Base-by-base conservation (phyloP, 2,329 filamentous ascomycete species). In the Neonectria hederae region DNA sequence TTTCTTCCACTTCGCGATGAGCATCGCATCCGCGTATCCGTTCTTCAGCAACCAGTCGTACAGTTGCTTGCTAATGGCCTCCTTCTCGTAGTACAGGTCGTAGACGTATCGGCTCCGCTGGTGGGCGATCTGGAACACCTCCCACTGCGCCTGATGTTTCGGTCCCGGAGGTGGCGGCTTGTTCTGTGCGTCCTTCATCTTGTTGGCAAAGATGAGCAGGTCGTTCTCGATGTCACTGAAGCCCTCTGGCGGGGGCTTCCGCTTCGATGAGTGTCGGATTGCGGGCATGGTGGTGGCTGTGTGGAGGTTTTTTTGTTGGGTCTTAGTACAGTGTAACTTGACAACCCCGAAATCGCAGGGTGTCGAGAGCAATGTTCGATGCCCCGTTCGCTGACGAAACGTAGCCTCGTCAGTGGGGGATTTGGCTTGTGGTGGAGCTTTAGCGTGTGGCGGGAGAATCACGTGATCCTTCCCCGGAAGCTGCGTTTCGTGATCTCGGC, bases 1-100 rank as follows among this genome's bases (percentile, higher is more conserved):
- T 83, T 99, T 99, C 88, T 99, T 99, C 96, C 96, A 99, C 83
- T 99, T 99, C 14, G 96, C 96, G 76, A 99, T 98, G 76, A 99
- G 83, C 83, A 94, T 96, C 49, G 92, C 89, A 80, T 99, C 96
- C 5, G 94, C 96, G 78, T 99, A 98, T 54, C 90, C 90, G 77
- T 99, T 97, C 87, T 99, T 99, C 65, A 99, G 83, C 69, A 98
- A 83, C 90, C 93, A 99, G 72, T 98, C 96, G 80, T 99, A 99
- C 21, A 99, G 84, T 80, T 90, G 85, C 81, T 92, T 95, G 80
- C 89, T 92, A 78, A 99, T 98, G 55, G 95, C 95, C 81, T 97
- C 93, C 82, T 97, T 97, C 79, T 97, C 91, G 81, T 98, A 99
- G 83, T 97, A 98, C 52, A 99, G 86, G 76, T 98, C 96, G 83